Evolutionary conservation across 148 eudicot species (phyloP), one percentile per base, ranked within the genome.

Genomic region (Linanthus parryae): DNA sequence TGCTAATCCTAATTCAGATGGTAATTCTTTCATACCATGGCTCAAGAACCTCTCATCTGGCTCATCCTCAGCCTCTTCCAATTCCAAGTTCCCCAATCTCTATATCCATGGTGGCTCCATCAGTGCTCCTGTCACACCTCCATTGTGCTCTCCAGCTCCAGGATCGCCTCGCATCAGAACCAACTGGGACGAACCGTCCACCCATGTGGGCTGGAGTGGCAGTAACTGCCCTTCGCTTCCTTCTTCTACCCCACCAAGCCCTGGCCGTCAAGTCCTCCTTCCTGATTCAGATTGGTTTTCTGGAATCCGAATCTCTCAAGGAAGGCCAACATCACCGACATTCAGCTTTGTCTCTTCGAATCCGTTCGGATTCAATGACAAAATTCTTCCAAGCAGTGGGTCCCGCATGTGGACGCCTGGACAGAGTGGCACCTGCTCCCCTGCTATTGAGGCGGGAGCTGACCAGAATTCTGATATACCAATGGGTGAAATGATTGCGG

Each of bases 51-150:
- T 79, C 14, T 73, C 82, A 7, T 66, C 88, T 36, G 44, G 66
- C 40, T 66, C 76, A 16, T 78, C 88, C 15, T 67, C 85, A 37
- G 57, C 74, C 54, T 58, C 81, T 15, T 74, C 87, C 26, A n/a
- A n/a, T n/a, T 61, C 82, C 51, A 83, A 78, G 52, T 52, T 62
- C 6, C 70, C 72, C 21, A 58, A 71, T 51, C 74, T 58, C 42
- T 29, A 36, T 48, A 28, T 65, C 34, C 72, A 61, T 11, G 59
- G 65, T 14, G 82, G 91, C 24, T 83, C 94, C 26, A 76, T 81
- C 21, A 84, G 94, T 53, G 96, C 94, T 21, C 96, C 96, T 0
- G 94, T 88, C 30, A 76, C 85, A 15, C 85, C 96, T 25, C 94
- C 88, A 16, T 44, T 75, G 46, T 69, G 81, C 61, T 80, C 91